Evolutionary conservation across 805 yeast species (phyloP), one percentile per base, ranked within the genome.

Genomic region (Metschnikowia noctiluminum): DNA sequence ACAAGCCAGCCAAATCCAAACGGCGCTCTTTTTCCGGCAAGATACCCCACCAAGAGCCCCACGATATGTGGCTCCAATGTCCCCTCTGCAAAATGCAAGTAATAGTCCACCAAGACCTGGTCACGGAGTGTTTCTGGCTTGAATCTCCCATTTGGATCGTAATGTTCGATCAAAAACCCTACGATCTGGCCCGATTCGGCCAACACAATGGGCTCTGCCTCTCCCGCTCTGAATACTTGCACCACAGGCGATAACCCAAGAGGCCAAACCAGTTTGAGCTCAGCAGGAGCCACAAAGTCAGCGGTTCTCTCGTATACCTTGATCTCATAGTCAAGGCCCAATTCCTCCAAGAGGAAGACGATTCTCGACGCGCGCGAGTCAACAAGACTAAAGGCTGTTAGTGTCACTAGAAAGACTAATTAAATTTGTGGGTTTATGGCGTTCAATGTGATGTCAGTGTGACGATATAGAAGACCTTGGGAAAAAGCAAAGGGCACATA

Each of bases 121-220:
- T 54, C 80, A 5, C 71, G 73, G 3, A 61, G 70, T 38, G 65
- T 62, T 4, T 52, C 52, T 30, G 80, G 77, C 9, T 56, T 62
- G 52, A 81, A 67, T 35, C 63, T 68, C 11, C 70, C 62, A 6
- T 58, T 54, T 16, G 58, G 54, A 58, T 85, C 88, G 60, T 74
- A 81, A 47, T 79, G 65, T 13, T 62, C 58, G 40, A 82, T 62
- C 38, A 85, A 56, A 56, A 79, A 80, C 47, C 73, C 76, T 40
- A 80, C 60, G 41, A 85, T 83, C 41, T 71, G 71, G 3, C 86
- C 90, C 21, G 83, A 75, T 62, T 85, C 92, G 21, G 82, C 81
- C 37, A 82, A 53, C 42, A 62, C 58, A 12, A 68, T 36, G 5
- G 55, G 55, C 31, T 44, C 40, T 14, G 46, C 15, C 7, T 42